Percentiles rank a stretch among this genome's conserved stretches.
Conservation (phyloP, 2,329 filamentous ascomycete species). For the Bipolaris sorokiniana region DNA sequence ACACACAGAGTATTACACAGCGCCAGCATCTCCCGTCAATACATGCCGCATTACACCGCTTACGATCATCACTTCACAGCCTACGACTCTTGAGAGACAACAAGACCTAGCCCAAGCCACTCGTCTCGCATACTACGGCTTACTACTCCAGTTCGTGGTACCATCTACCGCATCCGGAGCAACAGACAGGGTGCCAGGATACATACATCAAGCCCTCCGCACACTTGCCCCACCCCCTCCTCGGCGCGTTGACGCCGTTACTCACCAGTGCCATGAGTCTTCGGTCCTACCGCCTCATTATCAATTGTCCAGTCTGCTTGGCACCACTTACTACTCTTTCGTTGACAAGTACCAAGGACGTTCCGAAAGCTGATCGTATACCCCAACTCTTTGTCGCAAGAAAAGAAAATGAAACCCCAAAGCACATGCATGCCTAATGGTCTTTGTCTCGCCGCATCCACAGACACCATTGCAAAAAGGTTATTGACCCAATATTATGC, state of each 20-base stretch:
- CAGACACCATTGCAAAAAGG: not conserved
- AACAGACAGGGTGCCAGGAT: conserved; percentile 1
- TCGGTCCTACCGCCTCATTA: not conserved
- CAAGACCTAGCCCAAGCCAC: conserved; percentile 5
- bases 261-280: not conserved
- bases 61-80: conserved; percentile 2
- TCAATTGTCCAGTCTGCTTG: not conserved
- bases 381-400: too few species aligned
- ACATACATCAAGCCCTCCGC: not conserved
- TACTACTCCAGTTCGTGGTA: conserved; percentile 5
- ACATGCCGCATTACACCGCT: conserved; percentile 21
- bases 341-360: not conserved
- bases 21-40: conserved; percentile 27
- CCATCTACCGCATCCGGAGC: not conserved
- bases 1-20: conserved; percentile 17
- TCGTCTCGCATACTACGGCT: conserved; percentile 4
- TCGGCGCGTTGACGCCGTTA: not conserved
- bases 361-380: not conserved
- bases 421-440: not conserved
- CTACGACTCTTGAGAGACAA: conserved; percentile 2
- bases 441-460: not conserved
- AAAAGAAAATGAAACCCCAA: too few species aligned
- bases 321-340: not conserved
- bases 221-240: not conserved
- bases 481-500: not conserved